A percentile compares a stretch with the other conserved stretches of the same genome.
Evolutionary conservation across 1,139 yeast genomes (phyloP).

Genomic region (Candida sp.): DNA sequence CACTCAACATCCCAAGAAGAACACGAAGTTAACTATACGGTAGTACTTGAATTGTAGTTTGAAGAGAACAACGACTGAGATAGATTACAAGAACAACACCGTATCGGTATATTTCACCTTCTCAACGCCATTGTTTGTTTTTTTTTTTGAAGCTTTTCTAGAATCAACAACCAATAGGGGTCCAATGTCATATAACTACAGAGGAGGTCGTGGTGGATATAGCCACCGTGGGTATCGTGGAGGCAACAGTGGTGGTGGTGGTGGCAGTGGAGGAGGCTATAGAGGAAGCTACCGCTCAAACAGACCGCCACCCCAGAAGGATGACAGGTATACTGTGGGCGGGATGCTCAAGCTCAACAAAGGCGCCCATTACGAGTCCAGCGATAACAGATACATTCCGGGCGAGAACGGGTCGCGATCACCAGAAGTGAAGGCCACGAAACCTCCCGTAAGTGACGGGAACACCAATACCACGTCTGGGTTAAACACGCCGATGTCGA

Average conservation of each 20-base stretch:
- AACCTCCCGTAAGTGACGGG: background rate
- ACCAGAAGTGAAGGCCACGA: slow-evolving; percentile 4
- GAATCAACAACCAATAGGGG: background rate
- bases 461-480: slow-evolving; percentile 9
- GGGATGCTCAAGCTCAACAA: slow-evolving; percentile 10
- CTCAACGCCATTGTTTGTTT: background rate
- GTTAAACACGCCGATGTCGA: slow-evolving; percentile 11
- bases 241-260: slow-evolving; percentile 10
- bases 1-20: no score
- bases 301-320: background rate
- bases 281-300: slow-evolving; percentile 9
- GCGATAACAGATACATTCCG: slow-evolving; percentile 14
- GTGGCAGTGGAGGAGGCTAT: slow-evolving; percentile 16
- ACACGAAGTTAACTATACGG: background rate
- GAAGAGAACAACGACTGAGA: background rate
- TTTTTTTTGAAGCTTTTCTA: background rate
- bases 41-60: background rate
- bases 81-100: background rate
- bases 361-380: slow-evolving; percentile 12
- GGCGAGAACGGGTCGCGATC: slow-evolving; percentile 1
- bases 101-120: background rate
- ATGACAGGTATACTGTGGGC: slow-evolving; percentile 7
- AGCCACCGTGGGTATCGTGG: slow-evolving; percentile 15
- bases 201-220: slow-evolving; percentile 9
- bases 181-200: slow-evolving; percentile 1